Base-by-base conservation (phyloP, 148 eudicot species). In the Rhododendron ferrugineum region DNA sequence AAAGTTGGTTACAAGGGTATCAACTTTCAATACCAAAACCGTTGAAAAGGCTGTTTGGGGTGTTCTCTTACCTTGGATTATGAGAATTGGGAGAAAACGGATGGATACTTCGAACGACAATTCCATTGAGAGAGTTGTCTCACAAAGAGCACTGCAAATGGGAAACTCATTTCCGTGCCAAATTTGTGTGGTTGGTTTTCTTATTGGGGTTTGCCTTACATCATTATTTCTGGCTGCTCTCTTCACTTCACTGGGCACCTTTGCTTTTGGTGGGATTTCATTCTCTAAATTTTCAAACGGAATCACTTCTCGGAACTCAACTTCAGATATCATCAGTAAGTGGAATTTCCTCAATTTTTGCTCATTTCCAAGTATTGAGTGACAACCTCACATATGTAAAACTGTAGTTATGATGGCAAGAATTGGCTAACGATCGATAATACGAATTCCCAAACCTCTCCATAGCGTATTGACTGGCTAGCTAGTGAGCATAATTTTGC, bases 111-210 rank as follows among this genome's bases (percentile, higher is more conserved):
- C 88, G 54, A 90, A 92, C 72, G 84, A 87, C n/a, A 92, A 92
- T 86, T 88, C 91, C 72, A 86, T 94, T 11, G 98, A 95, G 49
- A 94, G 94, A 84, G 90, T 92, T 6, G 87, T 97, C 11, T 97
- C 98, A 32, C 96, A 93, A 85, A 95, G 87, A 82, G 99, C 98
- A 50, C 46, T 92, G 54, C 92, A 91, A 75, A 91, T 95, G 91
- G 91, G 98, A 52, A 94, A 86, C 68, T 95, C 98, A 84, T 94
- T 92, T 86, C 92, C 98, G 58, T 97, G 99, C 85, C 95, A 94
- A 88, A 84, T 97, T 36, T 97, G 99, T 92, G 99, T 93, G 22
- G 88, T 93, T 79, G 99, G 98, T 5, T 97, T 97, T 47, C 91
- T 97, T 1, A 87, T 88, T 90, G 99, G 98, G 49, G 92, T 97